Base-by-base conservation (phyloP, 176 grass and related monocot genomes). In the Aegilops longissima region DNA sequence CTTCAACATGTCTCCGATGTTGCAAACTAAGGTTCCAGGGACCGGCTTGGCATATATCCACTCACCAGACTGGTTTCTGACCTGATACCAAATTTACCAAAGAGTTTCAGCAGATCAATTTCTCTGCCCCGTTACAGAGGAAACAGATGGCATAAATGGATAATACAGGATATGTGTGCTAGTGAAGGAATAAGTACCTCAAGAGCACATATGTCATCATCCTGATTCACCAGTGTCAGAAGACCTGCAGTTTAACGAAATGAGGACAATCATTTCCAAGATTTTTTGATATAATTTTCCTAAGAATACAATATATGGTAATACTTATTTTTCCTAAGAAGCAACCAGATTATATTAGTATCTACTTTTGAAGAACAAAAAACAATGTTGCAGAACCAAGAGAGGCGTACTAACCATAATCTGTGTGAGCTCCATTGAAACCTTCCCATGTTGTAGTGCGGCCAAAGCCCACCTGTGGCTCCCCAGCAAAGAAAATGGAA, bases 211-310 rank as follows among this genome's bases (percentile, higher is more conserved):
- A 95, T 90, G 66, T 88, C 90, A 82, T 94, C 90, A 73, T 98
- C 96, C 88, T 98, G 96, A 72, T 95, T 98, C 76, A 98, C 92
- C 49, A 96, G 78, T 65, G 93, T 98, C 65, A 98, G 70, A 80
- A 98, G 66, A 14, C 96, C 93, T 98, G 84, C 63, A 78, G 33
- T 71, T 77, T 42, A 83, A 83, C 51, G 31, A 49, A 90, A 79
- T 75, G 38, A 29, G 44, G 30, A 61, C 64, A 20, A 54, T 21
- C 0, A 82, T 34, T 12, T 54, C 17, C 14, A 76, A n/a, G 9
- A 18, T 84, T 65, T 85, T 71, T 56, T 70, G 40, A 31, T 25
- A 76, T 29, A 74, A 12, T 49, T 51, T 14, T 14, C 45, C 3
- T 16, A 51, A 71, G 16, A 36, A 36, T 5, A 16, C 3, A 2